Conservation (phyloP, 176 grass and related monocot genomes). For the Zoysia pacifica region DNA sequence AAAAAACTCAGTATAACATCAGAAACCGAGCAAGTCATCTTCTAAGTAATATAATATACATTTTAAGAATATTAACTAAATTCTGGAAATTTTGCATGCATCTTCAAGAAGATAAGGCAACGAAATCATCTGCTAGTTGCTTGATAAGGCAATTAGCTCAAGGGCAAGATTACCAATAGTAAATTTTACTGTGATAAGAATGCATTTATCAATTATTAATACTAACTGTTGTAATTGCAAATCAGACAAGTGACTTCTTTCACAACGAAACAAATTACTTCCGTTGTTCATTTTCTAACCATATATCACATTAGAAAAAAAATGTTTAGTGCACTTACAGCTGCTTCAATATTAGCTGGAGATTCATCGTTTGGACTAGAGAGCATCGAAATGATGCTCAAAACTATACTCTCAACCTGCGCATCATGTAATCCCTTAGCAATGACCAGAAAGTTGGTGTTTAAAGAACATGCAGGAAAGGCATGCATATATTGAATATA, state of each 20-base stretch:
- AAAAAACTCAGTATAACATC: constrained; percentile 8
- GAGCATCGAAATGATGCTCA: constrained; percentile 97
- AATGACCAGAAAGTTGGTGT: neutral
- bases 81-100: neutral
- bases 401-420: constrained; percentile 94
- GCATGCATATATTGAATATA: neutral
- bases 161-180: neutral
- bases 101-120: neutral
- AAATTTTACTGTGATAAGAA: neutral
- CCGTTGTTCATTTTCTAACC: neutral
- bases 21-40: neutral
- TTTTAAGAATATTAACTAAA: neutral
- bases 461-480: constrained; percentile 11
- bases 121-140: too few species aligned
- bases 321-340: constrained; percentile 64
- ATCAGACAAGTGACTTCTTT: neutral
- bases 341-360: constrained; percentile 90
- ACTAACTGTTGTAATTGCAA: constrained; percentile 12
- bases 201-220: neutral
- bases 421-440: constrained; percentile 24
- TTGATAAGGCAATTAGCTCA: neutral
- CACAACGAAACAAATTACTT: neutral
- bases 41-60: neutral
- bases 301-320: constrained; percentile 20
- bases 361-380: constrained; percentile 94